Evolutionary conservation across 192 early-diverging fungal genomes (phyloP).

Genomic region (Coemansia sp.): DNA sequence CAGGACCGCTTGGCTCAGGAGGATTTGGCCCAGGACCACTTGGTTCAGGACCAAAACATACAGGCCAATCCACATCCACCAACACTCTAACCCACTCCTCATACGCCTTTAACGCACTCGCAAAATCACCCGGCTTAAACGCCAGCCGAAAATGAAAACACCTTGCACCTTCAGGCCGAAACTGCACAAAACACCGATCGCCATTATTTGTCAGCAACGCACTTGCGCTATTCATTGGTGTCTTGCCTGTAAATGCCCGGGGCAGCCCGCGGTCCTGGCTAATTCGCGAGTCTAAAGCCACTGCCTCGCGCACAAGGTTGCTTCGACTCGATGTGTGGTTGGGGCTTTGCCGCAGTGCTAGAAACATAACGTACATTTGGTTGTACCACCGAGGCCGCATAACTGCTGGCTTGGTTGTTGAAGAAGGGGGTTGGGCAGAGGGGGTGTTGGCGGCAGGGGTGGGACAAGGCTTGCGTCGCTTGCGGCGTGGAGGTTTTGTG

Average conservation of each 20-base stretch:
- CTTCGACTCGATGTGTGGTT: constrained; percentile 67
- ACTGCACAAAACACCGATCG: constrained; percentile 73
- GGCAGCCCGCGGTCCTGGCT: constrained; percentile 72
- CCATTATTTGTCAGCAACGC: constrained; percentile 74
- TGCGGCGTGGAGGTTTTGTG: constrained; percentile 5
- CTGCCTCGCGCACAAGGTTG: constrained; percentile 70
- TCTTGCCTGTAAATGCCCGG: constrained; percentile 84
- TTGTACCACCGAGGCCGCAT: constrained; percentile 83
- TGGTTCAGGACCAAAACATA: constrained; percentile 68
- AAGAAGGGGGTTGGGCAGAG: not conserved
- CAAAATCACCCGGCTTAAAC: constrained; percentile 77
- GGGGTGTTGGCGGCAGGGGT: not conserved
- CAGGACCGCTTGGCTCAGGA: not conserved
- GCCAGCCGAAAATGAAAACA: constrained; percentile 77
- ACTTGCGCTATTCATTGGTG: constrained; percentile 76
- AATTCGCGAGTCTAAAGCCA: constrained; percentile 77
- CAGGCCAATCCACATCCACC: constrained; percentile 76
- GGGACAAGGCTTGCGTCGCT: constrained; percentile 17
- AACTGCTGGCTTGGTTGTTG: not conserved
- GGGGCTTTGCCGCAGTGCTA: constrained; percentile 73
- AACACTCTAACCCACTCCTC: constrained; percentile 71
- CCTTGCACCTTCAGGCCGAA: constrained; percentile 65
- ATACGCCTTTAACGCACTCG: constrained; percentile 68
- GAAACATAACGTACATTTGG: constrained; percentile 81
- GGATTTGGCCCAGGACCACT: not conserved